A percentile compares a stretch with the other conserved stretches of the same genome.
These are phyloP conservation scores for Euryodendron excelsum DNA, from an alignment of 148 eudicot genomes.

Conservation along the genomic window DNA sequence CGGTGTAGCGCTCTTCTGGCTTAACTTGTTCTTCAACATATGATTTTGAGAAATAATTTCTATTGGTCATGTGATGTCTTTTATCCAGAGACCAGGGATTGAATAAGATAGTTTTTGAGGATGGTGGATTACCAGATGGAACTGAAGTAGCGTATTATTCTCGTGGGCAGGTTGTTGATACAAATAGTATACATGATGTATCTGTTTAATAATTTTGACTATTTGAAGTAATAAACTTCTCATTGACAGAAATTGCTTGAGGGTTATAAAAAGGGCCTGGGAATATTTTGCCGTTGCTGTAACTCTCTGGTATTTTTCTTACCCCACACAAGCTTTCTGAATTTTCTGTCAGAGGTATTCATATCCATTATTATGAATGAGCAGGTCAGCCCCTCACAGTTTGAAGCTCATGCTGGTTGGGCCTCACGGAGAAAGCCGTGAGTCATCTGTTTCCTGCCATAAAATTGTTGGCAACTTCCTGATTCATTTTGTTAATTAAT, in stretches of 20 bases:
- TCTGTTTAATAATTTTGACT: slow-evolving; percentile 9
- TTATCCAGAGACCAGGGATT: slow-evolving; percentile 57
- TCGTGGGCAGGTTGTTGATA: slow-evolving; percentile 63
- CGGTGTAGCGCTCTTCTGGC: not conserved
- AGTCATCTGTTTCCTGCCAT: slow-evolving; percentile 30
- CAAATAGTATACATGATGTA: not conserved
- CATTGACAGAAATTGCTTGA: slow-evolving; percentile 61
- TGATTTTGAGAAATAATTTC: not conserved
- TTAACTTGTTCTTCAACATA: not conserved
- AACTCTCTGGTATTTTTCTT: slow-evolving; percentile 50
- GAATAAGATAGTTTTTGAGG: slow-evolving; percentile 80
- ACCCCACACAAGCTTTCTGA: not conserved
- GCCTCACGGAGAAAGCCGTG: slow-evolving; percentile 84
- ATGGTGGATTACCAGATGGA: slow-evolving; percentile 82
- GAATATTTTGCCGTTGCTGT: slow-evolving; percentile 81
- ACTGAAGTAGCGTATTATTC: slow-evolving; percentile 80
- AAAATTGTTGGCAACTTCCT: not conserved
- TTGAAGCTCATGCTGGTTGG: slow-evolving; percentile 96
- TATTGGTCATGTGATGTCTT: slow-evolving; percentile 3
- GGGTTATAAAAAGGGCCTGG: slow-evolving; percentile 67
- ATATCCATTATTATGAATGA: slow-evolving; percentile 14
- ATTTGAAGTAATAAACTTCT: slow-evolving; percentile 14
- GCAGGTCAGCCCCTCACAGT: slow-evolving; percentile 84
- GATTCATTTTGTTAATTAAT: not conserved
- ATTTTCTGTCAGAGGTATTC: not conserved